A percentile compares a stretch with the other conserved stretches of the same genome.
Evolutionary conservation across 1,284 basidiomycete genomes (phyloP).

Genomic region (Meripilus lineatus): DNA sequence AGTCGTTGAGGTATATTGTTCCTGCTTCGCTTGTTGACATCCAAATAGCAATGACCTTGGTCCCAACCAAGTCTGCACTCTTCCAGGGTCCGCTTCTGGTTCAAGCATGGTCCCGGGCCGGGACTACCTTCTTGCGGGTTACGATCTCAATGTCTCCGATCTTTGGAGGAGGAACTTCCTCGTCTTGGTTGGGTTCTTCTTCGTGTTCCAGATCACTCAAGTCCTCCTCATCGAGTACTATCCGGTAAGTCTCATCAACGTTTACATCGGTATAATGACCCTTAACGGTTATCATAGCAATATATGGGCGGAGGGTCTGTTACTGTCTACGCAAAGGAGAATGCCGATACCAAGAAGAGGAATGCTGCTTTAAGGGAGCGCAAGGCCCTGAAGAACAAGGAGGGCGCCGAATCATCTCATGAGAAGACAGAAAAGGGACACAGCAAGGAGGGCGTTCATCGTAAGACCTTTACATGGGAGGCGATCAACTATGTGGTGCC

Average conservation of each 20-base stretch:
- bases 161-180: constrained; percentile 59
- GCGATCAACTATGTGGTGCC: constrained; percentile 70
- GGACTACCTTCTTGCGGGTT: constrained; percentile 57
- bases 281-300: constrained; percentile 33
- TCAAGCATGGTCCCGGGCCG: constrained; percentile 44
- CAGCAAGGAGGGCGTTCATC: constrained; percentile 24
- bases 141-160: constrained; percentile 43
- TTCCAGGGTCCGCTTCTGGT: constrained; percentile 53
- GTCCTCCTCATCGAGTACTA: constrained; percentile 57
- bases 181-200: constrained; percentile 56
- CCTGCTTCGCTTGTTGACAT: constrained; percentile 1
- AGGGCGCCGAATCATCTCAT: constrained; percentile 23
- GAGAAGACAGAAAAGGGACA: constrained; percentile 1
- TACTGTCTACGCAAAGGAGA: constrained; percentile 70
- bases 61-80: constrained; percentile 65
- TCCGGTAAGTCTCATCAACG: constrained; percentile 40
- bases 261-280: neutral
- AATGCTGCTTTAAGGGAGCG: constrained; percentile 58
- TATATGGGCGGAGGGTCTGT: constrained; percentile 43
- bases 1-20: constrained; percentile 20
- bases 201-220: constrained; percentile 65
- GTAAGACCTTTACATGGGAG: constrained; percentile 68
- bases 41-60: constrained; percentile 41
- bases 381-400: constrained; percentile 33
- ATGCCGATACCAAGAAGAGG: constrained; percentile 58